A percentile compares a stretch with the other conserved stretches of the same genome.
These are phyloP conservation scores for Alternaria sp. DNA, from an alignment of 2,329 filamentous ascomycete species.

Conservation along the genomic window DNA sequence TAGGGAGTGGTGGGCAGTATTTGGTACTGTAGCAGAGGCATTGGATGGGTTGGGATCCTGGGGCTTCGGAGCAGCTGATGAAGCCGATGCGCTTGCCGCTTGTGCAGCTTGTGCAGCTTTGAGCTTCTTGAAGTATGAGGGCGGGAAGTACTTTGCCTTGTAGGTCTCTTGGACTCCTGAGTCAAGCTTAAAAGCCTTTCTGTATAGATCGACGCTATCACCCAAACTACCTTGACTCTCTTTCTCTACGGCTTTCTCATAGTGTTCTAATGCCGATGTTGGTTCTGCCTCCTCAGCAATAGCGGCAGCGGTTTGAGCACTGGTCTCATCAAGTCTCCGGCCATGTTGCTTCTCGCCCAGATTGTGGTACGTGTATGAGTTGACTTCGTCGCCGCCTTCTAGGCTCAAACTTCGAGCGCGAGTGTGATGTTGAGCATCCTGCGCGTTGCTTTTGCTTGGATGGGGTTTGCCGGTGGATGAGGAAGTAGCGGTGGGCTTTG, in stretches of 20 bases:
- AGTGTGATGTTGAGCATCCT: constrained; percentile 24
- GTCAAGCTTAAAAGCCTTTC: constrained; percentile 91
- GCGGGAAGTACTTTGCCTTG: constrained; percentile 88
- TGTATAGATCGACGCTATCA: constrained; percentile 86
- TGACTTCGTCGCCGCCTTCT: constrained; percentile 49
- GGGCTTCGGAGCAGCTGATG: constrained; percentile 30
- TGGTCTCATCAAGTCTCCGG: constrained; percentile 52
- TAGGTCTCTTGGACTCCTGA: constrained; percentile 82
- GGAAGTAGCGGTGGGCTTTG: constrained; percentile 20
- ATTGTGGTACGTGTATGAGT: constrained; percentile 53
- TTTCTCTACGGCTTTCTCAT: constrained; percentile 87
- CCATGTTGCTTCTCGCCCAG: constrained; percentile 55
- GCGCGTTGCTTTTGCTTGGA: constrained; percentile 31
- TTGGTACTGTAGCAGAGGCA: constrained; percentile 59
- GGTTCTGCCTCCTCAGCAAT: constrained; percentile 58
- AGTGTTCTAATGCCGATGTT: constrained; percentile 85
- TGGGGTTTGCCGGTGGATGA: constrained; percentile 28
- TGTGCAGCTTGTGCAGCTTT: constrained; percentile 17
- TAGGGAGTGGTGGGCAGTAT: constrained; percentile 64
- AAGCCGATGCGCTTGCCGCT: background rate
- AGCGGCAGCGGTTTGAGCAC: constrained; percentile 40
- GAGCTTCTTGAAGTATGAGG: constrained; percentile 56
- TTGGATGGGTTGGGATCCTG: constrained; percentile 57
- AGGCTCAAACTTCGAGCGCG: constrained; percentile 36
- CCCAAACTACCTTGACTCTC: constrained; percentile 85